phyloP scores from a whole-genome alignment of 2,329 filamentous ascomycete genomes.

The Kalaharituber pfeilii region DNA sequence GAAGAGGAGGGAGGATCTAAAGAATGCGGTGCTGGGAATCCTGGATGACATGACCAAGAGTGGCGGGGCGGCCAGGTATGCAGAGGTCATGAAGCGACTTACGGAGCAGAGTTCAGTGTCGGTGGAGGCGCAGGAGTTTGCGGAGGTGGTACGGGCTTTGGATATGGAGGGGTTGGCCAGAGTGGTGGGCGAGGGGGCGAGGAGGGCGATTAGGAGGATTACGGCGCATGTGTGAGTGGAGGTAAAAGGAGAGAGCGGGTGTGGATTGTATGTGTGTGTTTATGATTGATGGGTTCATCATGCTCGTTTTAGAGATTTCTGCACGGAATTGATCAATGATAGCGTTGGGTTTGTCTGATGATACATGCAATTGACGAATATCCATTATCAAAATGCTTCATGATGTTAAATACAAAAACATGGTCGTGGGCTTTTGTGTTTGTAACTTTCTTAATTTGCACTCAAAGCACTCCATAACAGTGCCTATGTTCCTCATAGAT shows the following conservation, averaged over 20 bases:
- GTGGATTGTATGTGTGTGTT: background rate
- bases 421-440: too few relatives aligned
- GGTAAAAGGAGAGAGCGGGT: background rate
- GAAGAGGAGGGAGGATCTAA: constrained; percentile 65
- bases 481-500: too few relatives aligned
- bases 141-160: constrained; percentile 58
- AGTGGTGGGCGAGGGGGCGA: constrained; percentile 65
- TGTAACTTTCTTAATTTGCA: too few relatives aligned
- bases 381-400: too few relatives aligned
- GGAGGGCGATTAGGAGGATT: constrained; percentile 64
- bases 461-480: too few relatives aligned
- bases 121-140: constrained; percentile 65
- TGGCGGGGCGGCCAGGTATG: constrained; percentile 53
- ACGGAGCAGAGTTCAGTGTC: constrained; percentile 50
- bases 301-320: too few relatives aligned
- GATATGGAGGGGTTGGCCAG: constrained; percentile 74
- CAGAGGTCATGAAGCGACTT: constrained; percentile 58
- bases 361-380: too few relatives aligned
- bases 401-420: too few relatives aligned
- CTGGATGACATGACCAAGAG: constrained; percentile 64
- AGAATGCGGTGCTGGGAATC: constrained; percentile 54
- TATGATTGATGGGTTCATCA: background rate
- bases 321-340: too few relatives aligned
- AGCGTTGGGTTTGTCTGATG: too few relatives aligned
- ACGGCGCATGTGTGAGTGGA: constrained; percentile 33